phyloP scores from a whole-genome alignment of 2,329 filamentous ascomycete species.

The Periconia sp. region DNA sequence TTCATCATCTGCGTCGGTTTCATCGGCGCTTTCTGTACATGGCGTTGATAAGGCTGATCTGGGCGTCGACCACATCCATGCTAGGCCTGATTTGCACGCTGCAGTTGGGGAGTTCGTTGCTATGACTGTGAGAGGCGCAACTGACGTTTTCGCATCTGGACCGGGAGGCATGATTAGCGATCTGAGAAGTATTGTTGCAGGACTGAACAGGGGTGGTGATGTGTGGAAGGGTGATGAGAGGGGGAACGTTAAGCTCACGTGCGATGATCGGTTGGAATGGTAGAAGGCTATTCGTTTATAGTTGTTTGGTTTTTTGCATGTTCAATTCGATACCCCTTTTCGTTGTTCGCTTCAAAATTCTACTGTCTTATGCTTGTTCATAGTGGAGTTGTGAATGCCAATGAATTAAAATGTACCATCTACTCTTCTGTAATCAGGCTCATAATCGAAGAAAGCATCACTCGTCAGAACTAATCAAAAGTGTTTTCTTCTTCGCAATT shows the following conservation, averaged over 20 bases:
- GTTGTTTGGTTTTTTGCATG: neutral
- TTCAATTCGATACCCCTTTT: slow-evolving; percentile 23
- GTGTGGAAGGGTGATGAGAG: slow-evolving; percentile 37
- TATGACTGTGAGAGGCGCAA: slow-evolving; percentile 24
- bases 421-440: no score
- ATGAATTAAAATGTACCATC: no score
- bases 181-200: slow-evolving; percentile 33
- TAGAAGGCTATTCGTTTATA: slow-evolving; percentile 14
- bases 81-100: slow-evolving; percentile 21
- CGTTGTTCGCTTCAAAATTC: neutral
- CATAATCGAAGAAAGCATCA: no score
- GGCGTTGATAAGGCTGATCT: slow-evolving; percentile 32
- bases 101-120: slow-evolving; percentile 27
- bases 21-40: slow-evolving; percentile 28
- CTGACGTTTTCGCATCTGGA: slow-evolving; percentile 36
- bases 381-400: no score
- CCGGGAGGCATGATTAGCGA: slow-evolving; percentile 38
- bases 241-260: slow-evolving; percentile 32
- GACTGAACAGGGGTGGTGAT: slow-evolving; percentile 29
- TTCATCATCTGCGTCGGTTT: slow-evolving; percentile 22
- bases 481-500: no score
- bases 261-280: slow-evolving; percentile 38
- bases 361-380: no score
- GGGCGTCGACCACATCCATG: slow-evolving; percentile 26
- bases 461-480: no score